These are phyloP conservation scores for Phialophora macrospora DNA, from an alignment of 2,329 filamentous ascomycete species.

Conservation along the genomic window DNA sequence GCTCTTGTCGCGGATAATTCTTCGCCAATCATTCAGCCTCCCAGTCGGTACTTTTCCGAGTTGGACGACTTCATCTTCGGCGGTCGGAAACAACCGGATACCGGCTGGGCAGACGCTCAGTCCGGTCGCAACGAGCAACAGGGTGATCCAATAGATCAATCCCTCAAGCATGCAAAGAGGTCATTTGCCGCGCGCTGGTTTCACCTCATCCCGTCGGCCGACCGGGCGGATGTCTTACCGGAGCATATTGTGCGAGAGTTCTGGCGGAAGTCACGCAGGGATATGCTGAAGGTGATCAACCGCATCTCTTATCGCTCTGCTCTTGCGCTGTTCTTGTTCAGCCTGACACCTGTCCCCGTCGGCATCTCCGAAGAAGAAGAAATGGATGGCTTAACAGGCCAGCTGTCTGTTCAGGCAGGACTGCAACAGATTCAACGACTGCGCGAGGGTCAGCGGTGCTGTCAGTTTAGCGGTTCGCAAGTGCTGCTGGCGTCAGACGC, in stretches of 20 bases:
- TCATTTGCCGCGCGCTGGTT: slow-evolving; percentile 43
- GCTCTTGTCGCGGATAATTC: slow-evolving; percentile 44
- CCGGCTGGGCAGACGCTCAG: slow-evolving; percentile 5
- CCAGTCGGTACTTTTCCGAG: slow-evolving; percentile 44
- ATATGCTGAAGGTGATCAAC: slow-evolving; percentile 51
- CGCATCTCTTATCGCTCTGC: slow-evolving; percentile 51
- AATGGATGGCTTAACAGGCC: slow-evolving; percentile 48
- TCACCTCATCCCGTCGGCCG: slow-evolving; percentile 33
- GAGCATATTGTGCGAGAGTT: slow-evolving; percentile 38
- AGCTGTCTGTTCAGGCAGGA: slow-evolving; percentile 50
- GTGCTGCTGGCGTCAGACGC: slow-evolving; percentile 42
- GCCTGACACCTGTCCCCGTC: slow-evolving; percentile 49
- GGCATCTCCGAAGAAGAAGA: slow-evolving; percentile 52
- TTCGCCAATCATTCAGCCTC: slow-evolving; percentile 32
- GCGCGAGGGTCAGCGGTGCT: slow-evolving; percentile 47
- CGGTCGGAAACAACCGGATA: slow-evolving; percentile 20
- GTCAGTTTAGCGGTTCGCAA: slow-evolving; percentile 51
- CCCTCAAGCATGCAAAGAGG: slow-evolving; percentile 39
- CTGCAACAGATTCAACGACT: slow-evolving; percentile 51
- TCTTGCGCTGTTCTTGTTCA: slow-evolving; percentile 49
- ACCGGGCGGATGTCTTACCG: slow-evolving; percentile 15
- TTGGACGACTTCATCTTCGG: slow-evolving; percentile 35
- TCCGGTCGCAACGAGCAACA: slow-evolving; percentile 20
- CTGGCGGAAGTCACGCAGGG: slow-evolving; percentile 48
- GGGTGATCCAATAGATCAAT: slow-evolving; percentile 40